Conservation (phyloP, 2,329 filamentous ascomycete genomes). For the Westerdykella sp. region DNA sequence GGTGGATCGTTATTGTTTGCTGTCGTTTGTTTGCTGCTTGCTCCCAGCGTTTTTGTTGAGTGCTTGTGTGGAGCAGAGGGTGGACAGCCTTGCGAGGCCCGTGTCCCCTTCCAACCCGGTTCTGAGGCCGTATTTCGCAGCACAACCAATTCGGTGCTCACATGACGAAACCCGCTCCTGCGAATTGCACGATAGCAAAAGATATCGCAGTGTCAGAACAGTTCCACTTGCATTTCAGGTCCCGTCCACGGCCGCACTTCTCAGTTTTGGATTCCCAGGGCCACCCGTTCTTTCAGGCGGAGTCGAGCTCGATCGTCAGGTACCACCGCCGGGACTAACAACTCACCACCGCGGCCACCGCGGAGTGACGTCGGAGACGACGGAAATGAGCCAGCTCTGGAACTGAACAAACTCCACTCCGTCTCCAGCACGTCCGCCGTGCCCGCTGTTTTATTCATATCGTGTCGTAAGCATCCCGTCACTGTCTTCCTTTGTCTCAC, state of each 20-base stretch:
- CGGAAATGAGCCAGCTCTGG: too few species aligned
- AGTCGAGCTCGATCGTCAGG: constrained; percentile 4
- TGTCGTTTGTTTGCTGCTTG: too few species aligned
- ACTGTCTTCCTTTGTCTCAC: too few species aligned
- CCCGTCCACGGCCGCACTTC: constrained; percentile 20
- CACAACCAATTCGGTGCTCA: too few species aligned
- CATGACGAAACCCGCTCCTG: too few species aligned
- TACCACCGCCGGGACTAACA: constrained; percentile 13
- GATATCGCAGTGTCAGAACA: too few species aligned
- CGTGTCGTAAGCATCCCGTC: not conserved
- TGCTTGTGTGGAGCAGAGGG: not conserved
- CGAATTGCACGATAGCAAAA: too few species aligned
- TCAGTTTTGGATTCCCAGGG: constrained; percentile 13
- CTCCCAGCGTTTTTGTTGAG: not conserved
- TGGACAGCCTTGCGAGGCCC: too few species aligned
- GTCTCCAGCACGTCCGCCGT: not conserved
- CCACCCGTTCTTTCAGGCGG: constrained; percentile 22
- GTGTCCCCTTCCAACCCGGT: too few species aligned
- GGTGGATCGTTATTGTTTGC: too few species aligned
- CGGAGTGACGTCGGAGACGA: constrained; percentile 5
- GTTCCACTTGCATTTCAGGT: not conserved
- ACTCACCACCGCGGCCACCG: not conserved
- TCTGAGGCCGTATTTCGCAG: too few species aligned
- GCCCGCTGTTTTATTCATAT: not conserved
- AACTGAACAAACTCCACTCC: not conserved